phyloP scores from a whole-genome alignment of 495 filamentous ascomycete genomes.

The Bathelium albidoporum region DNA sequence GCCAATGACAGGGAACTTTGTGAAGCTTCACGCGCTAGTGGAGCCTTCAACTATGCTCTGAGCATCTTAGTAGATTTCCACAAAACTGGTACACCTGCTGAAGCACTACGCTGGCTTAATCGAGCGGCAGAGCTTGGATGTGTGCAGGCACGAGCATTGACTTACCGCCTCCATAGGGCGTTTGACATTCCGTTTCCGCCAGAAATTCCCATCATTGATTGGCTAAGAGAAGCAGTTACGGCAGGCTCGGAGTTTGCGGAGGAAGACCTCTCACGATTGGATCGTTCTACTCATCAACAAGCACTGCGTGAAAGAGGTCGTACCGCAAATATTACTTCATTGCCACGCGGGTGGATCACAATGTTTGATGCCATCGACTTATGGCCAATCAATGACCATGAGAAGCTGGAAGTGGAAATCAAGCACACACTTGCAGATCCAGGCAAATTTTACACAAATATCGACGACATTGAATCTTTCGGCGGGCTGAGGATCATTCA shows the following conservation, averaged over 20 bases:
- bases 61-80: neutral
- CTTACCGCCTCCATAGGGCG: neutral
- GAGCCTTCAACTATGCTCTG: neutral
- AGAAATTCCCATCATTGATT: neutral
- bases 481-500: neutral
- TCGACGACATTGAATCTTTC: neutral
- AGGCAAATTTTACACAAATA: neutral
- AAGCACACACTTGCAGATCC: neutral
- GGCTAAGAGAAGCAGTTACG: neutral
- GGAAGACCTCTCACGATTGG: neutral
- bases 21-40: neutral
- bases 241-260: neutral
- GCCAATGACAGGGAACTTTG: neutral
- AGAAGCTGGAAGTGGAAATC: neutral
- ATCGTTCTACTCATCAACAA: neutral
- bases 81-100: neutral
- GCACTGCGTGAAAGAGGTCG: neutral
- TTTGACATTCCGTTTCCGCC: neutral
- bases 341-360: neutral
- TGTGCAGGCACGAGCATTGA: neutral
- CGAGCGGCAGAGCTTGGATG: neutral
- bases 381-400: neutral
- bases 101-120: neutral
- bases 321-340: neutral
- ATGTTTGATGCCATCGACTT: neutral